Evolutionary conservation across 129 eudicot species (phyloP).

Genomic region (Cynara cardunculus): DNA sequence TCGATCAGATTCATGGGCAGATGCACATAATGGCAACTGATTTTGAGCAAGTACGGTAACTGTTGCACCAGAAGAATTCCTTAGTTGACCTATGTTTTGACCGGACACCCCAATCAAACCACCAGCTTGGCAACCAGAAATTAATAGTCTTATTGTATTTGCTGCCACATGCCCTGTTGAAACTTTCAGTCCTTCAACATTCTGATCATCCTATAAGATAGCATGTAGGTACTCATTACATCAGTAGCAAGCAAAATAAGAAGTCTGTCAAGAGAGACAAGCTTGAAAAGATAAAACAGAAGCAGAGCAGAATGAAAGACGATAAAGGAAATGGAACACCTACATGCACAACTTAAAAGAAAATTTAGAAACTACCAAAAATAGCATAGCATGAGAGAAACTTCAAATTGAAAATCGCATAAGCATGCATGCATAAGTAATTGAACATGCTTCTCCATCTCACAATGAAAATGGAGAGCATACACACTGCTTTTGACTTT

Average conservation of each 20-base stretch:
- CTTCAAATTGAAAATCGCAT: not conserved
- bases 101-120: conserved; percentile 86
- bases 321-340: not conserved
- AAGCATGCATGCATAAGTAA: conserved; percentile 10
- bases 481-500: not conserved
- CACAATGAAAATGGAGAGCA: not conserved
- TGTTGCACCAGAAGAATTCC: conserved; percentile 83
- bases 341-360: not conserved
- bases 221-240: conserved; percentile 4
- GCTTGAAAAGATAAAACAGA: not conserved
- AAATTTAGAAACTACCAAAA: not conserved
- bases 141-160: conserved; percentile 78
- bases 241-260: conserved; percentile 2
- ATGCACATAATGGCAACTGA: conserved; percentile 93
- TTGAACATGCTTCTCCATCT: not conserved
- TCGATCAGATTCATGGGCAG: conserved; percentile 96
- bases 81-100: conserved; percentile 75
- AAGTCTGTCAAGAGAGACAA: not conserved
- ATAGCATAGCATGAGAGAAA: not conserved
- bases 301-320: not conserved
- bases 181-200: conserved; percentile 43
- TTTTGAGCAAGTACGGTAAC: conserved; percentile 85
- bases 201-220: conserved; percentile 61
- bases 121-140: conserved; percentile 98
- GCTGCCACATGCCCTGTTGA: conserved; percentile 79